These are phyloP conservation scores for Rachicladosporium sp. DNA, from an alignment of 2,329 filamentous ascomycete genomes.

Conservation along the genomic window DNA sequence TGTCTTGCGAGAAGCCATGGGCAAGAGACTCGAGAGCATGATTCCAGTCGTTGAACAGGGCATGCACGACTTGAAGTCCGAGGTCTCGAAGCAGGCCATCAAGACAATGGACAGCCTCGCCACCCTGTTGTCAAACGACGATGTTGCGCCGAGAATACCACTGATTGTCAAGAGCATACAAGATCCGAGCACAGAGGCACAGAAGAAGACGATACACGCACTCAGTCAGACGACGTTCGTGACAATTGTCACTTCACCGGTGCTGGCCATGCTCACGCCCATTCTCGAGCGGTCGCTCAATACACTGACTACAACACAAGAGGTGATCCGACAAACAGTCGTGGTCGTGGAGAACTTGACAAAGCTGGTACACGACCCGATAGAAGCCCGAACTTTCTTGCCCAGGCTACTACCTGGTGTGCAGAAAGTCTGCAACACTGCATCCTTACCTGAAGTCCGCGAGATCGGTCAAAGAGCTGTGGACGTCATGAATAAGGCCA, in stretches of 20 bases:
- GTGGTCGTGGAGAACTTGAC: conserved; percentile 97
- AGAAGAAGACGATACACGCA: conserved; percentile 93
- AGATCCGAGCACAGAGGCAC: conserved; percentile 73
- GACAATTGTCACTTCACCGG: conserved; percentile 86
- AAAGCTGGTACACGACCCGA: conserved; percentile 89
- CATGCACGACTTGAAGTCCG: conserved; percentile 92
- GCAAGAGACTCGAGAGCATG: conserved; percentile 68
- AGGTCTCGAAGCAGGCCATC: conserved; percentile 73
- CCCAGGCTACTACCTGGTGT: conserved; percentile 92
- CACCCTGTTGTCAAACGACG: conserved; percentile 86
- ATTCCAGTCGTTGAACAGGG: conserved; percentile 84
- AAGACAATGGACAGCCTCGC: conserved; percentile 87
- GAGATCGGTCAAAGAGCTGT: conserved; percentile 75
- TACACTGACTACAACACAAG: conserved; percentile 78
- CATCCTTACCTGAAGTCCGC: conserved; percentile 87
- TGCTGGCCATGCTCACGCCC: conserved; percentile 85
- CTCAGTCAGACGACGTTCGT: conserved; percentile 98
- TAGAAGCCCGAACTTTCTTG: conserved; percentile 88
- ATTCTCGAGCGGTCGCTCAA: conserved; percentile 90
- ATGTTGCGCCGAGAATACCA: conserved; percentile 83
- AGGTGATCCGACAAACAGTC: conserved; percentile 88
- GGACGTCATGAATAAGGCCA: conserved; percentile 83
- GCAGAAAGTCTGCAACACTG: conserved; percentile 72
- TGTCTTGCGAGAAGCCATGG: conserved; percentile 79
- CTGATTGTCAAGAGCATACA: conserved; percentile 92